phyloP scores from a whole-genome alignment of 306 rosid species.

The Trichosanthes cucumerina region DNA sequence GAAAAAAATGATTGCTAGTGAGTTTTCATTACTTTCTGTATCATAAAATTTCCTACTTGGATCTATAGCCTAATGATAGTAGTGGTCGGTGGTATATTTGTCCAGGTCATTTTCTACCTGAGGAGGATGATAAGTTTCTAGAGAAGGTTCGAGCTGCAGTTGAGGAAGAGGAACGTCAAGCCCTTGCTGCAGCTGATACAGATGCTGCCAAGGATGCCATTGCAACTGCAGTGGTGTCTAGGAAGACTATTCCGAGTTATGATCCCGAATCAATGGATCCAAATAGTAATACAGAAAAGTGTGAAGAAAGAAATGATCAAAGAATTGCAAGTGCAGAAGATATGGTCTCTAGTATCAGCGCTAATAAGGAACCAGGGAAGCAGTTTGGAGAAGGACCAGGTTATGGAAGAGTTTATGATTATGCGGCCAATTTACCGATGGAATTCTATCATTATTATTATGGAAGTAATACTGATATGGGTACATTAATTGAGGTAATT shows the following conservation, averaged over 20 bases:
- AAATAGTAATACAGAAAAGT: conserved; percentile 16
- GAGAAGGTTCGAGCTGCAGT: conserved; percentile 76
- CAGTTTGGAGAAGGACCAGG: conserved; percentile 33
- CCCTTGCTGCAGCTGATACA: conserved; percentile 70
- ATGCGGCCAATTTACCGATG: conserved; percentile 58
- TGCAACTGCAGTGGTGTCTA: conserved; percentile 69
- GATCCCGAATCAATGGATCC: conserved; percentile 25
- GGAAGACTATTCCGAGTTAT: conserved; percentile 39
- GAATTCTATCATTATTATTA: conserved; percentile 94
- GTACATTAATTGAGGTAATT: conserved; percentile 79
- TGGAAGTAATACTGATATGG: conserved; percentile 81
- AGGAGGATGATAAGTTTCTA: conserved; percentile 79
- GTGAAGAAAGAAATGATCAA: conserved; percentile 24
- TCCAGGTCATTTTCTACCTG: conserved; percentile 89
- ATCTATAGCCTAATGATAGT: not conserved
- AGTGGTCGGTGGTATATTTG: conserved; percentile 8
- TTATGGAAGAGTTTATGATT: conserved; percentile 40
- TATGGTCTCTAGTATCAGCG: conserved; percentile 17
- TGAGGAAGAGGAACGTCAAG: conserved; percentile 93
- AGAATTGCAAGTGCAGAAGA: conserved; percentile 19
- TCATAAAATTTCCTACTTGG: not conserved
- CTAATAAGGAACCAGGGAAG: conserved; percentile 34
- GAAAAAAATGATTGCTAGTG: not conserved
- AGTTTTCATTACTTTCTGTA: not conserved
- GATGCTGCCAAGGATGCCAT: conserved; percentile 81